Conservation (phyloP, 768 basidiomycete genomes). For the Macrocybe gigantea region DNA sequence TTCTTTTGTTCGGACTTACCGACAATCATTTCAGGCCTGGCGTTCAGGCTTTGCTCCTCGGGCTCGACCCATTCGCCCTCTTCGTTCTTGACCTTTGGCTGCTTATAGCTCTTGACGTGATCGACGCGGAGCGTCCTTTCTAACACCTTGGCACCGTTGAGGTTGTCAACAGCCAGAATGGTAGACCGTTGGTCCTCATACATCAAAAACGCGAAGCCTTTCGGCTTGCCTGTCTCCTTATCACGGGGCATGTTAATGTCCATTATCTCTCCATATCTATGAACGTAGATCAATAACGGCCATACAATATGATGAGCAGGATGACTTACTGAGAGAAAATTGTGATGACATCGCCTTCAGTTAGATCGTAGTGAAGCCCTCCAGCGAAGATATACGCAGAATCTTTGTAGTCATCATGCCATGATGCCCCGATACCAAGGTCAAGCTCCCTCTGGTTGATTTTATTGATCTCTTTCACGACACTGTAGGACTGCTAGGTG, state of each 20-base stretch:
- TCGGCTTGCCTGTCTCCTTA: constrained; percentile 85
- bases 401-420: constrained; percentile 98
- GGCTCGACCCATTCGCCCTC: constrained; percentile 85
- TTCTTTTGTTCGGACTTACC: constrained; percentile 33
- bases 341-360: constrained; percentile 95
- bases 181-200: constrained; percentile 98
- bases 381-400: constrained; percentile 95
- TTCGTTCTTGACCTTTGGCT: constrained; percentile 66
- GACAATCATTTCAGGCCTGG: constrained; percentile 65
- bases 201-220: constrained; percentile 96
- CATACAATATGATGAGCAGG: not conserved
- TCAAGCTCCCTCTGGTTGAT: constrained; percentile 91
- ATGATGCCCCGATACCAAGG: constrained; percentile 69
- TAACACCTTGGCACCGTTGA: constrained; percentile 89
- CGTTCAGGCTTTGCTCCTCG: constrained; percentile 85
- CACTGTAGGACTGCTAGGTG: constrained; percentile 39
- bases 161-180: constrained; percentile 93
- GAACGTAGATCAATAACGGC: constrained; percentile 2
- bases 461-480: constrained; percentile 87
- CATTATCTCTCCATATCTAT: constrained; percentile 93
- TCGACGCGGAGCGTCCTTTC: constrained; percentile 88
- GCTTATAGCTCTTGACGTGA: constrained; percentile 89
- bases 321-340: constrained; percentile 91
- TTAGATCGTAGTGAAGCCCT: constrained; percentile 81
- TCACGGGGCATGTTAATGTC: constrained; percentile 94